A percentile compares a stretch with the other conserved stretches of the same genome.
phyloP scores from a whole-genome alignment of 768 basidiomycete species.

The Polyporus arcularius region DNA sequence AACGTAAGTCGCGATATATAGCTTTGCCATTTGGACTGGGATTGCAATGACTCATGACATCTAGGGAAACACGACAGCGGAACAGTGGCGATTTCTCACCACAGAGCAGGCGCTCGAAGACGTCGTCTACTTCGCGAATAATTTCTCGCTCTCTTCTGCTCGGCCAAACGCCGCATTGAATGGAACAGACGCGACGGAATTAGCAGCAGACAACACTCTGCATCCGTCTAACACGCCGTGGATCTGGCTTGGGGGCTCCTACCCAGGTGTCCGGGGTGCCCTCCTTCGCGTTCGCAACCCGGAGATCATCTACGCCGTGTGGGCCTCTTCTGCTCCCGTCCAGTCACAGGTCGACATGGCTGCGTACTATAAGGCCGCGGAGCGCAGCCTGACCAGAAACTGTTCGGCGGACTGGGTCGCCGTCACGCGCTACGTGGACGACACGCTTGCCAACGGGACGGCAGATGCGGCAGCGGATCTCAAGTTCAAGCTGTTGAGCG shows the following conservation, averaged over 20 bases:
- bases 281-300: conserved; percentile 49
- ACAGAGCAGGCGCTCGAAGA: conserved; percentile 54
- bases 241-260: conserved; percentile 52
- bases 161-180: background rate
- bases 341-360: conserved; percentile 53
- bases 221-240: conserved; percentile 48
- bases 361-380: conserved; percentile 51
- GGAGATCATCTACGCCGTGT: conserved; percentile 45
- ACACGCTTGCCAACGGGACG: conserved; percentile 30
- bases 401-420: conserved; percentile 56
- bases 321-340: conserved; percentile 53
- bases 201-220: conserved; percentile 25
- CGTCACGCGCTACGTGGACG: conserved; percentile 37
- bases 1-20: conserved; percentile 33
- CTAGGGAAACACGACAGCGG: conserved; percentile 46
- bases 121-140: conserved; percentile 49
- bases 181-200: background rate
- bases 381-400: conserved; percentile 49
- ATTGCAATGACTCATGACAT: background rate
- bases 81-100: conserved; percentile 48
- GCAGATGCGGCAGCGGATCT: conserved; percentile 33
- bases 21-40: background rate
- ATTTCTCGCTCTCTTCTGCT: conserved; percentile 28
- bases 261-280: conserved; percentile 48
- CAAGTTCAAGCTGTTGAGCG: conserved; percentile 44